A percentile compares a stretch with the other conserved stretches of the same genome.
These are phyloP conservation scores for Phytopythium delawarense DNA, from an alignment of 352 stramenopile genomes.

Conservation along the genomic window DNA sequence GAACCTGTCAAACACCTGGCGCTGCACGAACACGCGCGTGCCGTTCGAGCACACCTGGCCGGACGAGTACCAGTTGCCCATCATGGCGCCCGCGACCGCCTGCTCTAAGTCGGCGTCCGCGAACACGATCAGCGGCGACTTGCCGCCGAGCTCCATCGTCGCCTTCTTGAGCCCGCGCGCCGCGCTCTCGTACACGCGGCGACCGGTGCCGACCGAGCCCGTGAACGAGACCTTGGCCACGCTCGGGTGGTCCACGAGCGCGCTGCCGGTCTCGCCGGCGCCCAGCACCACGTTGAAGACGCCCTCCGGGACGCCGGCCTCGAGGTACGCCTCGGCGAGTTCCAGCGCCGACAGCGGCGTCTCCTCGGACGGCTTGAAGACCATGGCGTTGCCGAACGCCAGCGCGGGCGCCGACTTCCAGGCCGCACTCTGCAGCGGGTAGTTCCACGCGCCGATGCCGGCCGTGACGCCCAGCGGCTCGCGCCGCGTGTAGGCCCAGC, in stretches of 20 bases:
- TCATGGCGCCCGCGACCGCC: conserved; percentile 75
- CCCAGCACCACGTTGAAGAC: conserved; percentile 82
- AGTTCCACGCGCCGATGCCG: conserved; percentile 83
- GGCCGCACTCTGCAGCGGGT: conserved; percentile 69
- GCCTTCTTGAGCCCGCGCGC: conserved; percentile 81
- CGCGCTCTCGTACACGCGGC: conserved; percentile 61
- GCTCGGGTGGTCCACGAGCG: conserved; percentile 44
- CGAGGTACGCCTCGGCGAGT: conserved; percentile 61
- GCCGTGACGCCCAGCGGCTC: conserved; percentile 72
- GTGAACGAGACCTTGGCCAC: conserved; percentile 87
- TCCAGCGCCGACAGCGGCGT: conserved; percentile 74
- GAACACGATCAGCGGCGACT: conserved; percentile 87
- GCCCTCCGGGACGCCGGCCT: conserved; percentile 63
- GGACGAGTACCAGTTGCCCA: conserved; percentile 86
- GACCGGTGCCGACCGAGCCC: conserved; percentile 69
- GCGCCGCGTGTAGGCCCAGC: conserved; percentile 73
- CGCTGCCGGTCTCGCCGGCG: conserved; percentile 47
- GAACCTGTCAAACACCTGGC: conserved; percentile 78
- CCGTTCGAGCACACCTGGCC: conserved; percentile 90
- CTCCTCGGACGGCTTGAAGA: conserved; percentile 91
- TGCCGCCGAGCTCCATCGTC: conserved; percentile 89
- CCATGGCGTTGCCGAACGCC: conserved; percentile 87
- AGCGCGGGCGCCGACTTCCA: conserved; percentile 83
- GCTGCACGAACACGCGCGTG: conserved; percentile 88
- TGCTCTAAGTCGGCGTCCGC: conserved; percentile 80